Base-by-base conservation (phyloP, 1,139 yeast species). In the Saccharomyces hybrid region DNA sequence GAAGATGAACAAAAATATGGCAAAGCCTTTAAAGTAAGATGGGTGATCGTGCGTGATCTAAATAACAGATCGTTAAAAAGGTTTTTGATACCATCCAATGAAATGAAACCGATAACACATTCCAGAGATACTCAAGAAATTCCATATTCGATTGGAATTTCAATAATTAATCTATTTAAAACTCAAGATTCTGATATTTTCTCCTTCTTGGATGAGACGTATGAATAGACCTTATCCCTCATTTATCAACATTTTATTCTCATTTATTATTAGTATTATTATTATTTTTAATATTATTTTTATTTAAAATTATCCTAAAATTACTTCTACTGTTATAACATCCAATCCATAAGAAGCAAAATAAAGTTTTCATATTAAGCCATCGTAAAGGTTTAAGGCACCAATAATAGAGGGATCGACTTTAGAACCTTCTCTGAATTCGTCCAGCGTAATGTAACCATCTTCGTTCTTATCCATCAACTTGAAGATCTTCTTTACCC, bases 361-460 rank as follows among this genome's bases (percentile, higher is more conserved):
- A 20, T 14, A 16, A 14, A 5, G 16, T 23, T 34, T 34, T 68
- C 71, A 87, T 53, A 87, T 88, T 62, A 87, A 73, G 1, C 91
- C 95, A 60, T 84, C 89, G 66, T 91, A 93, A 41, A 91, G 73
- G 65, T 82, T 85, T 61, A 93, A 75, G 1, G 98, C 91, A 59
- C 84, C 79, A 51, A 85, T 77, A 50, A 91, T 86, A n/a, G 88
- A 79, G 1, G 93, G 89, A 66, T 90, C 97, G 53, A 84, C 75
- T 68, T 85, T 88, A 53, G 88, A 82, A 44, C 95, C 88, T 64
- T 82, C 85, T 62, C 84, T 80, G 73, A 93, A 91, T 68, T 93
- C 99, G 23, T 86, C 91, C 60, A 85, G 72, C 23, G 85, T 80
- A 51, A 93, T 82, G 58, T 80, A 84, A 1, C 83, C 84, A 59